Percentiles rank a stretch among this genome's conserved stretches.
Evolutionary conservation across 148 eudicot genomes (phyloP).

Genomic region (Limonium bicolor): DNA sequence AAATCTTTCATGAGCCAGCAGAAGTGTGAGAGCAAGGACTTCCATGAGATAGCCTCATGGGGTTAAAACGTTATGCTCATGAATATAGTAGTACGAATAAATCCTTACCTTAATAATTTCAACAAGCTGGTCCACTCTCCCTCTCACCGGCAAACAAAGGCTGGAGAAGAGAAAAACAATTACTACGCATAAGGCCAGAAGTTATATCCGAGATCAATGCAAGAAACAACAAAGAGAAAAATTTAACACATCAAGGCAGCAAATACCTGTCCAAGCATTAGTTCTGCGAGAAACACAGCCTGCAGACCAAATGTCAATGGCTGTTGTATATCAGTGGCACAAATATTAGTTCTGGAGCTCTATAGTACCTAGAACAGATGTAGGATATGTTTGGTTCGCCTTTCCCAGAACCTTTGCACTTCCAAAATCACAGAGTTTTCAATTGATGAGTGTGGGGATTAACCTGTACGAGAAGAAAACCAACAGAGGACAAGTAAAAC

Average conservation of each 20-base stretch:
- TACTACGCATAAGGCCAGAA: background rate
- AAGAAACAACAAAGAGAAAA: background rate
- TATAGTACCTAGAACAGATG: slow-evolving; percentile 9
- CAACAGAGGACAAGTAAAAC: too few relatives aligned
- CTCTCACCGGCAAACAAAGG: slow-evolving; percentile 13
- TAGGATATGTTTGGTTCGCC: slow-evolving; percentile 10
- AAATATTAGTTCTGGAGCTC: slow-evolving; percentile 12
- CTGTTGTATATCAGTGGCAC: slow-evolving; percentile 13
- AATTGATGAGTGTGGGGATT: slow-evolving; percentile 12
- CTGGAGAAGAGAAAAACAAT: background rate
- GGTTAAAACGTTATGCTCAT: too few relatives aligned
- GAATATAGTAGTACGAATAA: too few relatives aligned
- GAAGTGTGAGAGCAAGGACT: too few relatives aligned
- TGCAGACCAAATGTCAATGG: slow-evolving; percentile 13
- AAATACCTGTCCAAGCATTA: slow-evolving; percentile 9
- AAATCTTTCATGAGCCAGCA: too few relatives aligned
- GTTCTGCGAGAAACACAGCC: slow-evolving; percentile 11
- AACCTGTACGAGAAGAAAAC: slow-evolving; percentile 1
- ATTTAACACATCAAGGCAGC: background rate
- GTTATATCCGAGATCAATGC: too few relatives aligned
- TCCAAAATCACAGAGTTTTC: slow-evolving; percentile 10
- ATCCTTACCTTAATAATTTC: slow-evolving; percentile 13
- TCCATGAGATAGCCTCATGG: too few relatives aligned
- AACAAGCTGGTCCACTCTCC: slow-evolving; percentile 13
- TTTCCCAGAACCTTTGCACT: slow-evolving; percentile 12